Base-by-base conservation (phyloP, 768 basidiomycete species). In the Podaxis mareebaensis region DNA sequence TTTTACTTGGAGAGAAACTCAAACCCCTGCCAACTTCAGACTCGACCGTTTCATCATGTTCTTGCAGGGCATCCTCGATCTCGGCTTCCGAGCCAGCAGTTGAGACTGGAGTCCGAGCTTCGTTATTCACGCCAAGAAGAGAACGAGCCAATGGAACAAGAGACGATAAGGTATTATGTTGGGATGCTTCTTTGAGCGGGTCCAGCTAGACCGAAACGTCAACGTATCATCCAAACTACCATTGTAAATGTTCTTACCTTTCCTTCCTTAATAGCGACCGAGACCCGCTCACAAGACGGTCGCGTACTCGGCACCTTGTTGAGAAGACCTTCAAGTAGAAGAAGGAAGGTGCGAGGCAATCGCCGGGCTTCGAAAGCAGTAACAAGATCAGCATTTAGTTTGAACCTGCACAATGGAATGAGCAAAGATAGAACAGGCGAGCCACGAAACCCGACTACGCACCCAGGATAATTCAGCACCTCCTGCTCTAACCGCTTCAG, bases 391-490 rank as follows among this genome's bases (percentile, higher is more conserved):
- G 83, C 64, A 0, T 80, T 85, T 0, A 85, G 82, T 67, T 81
- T 83, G 74, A 84, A 84, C 6, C 83, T 84, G 57, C 15, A 40
- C 33, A 30, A 56, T n/a, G 17, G 40, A 52, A 30, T 28, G 7
- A 36, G 26, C 26, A 26, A 54, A 13, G 26, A 46, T 20, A 17
- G 28, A 39, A 20, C 8, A 33, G 8, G 33, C 10, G 44, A 63
- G 40, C 30, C 48, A 26, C 48, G n/a, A 46, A 33, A 56, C 38
- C 12, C 58, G 66, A 30, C 28, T 7, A 68, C 81, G 46, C 66
- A 94, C 86, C 96, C 96, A 52, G 82, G 76, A 76, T 96, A 98
- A 3, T 73, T 68, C 63, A 83, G 64, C 10, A 97, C 90, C 70
- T 95, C 93, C 54, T 78, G 79, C 68, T 93, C 89, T 40, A 98